phyloP scores from a whole-genome alignment of 1,284 basidiomycete genomes.

The Paramarasmius palmivorus region DNA sequence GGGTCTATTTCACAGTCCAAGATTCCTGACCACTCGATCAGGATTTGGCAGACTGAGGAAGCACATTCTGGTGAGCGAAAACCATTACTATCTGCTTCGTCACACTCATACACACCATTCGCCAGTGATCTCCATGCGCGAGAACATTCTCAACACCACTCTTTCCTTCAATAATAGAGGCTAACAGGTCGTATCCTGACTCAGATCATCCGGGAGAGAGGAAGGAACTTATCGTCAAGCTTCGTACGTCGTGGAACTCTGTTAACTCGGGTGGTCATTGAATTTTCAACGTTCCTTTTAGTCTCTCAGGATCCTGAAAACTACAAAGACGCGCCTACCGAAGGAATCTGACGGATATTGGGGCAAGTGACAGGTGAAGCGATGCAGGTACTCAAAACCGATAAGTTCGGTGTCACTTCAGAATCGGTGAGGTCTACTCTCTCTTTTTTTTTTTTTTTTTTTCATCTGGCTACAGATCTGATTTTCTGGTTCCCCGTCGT shows the following conservation, averaged over 20 bases:
- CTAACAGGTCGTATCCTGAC: constrained; percentile 68
- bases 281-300: constrained; percentile 28
- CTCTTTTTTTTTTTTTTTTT: neutral
- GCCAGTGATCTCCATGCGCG: constrained; percentile 73
- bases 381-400: constrained; percentile 70
- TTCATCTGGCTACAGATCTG: too few relatives aligned
- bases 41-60: constrained; percentile 50
- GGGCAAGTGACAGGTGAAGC: constrained; percentile 72
- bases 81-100: neutral
- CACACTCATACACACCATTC: constrained; percentile 46
- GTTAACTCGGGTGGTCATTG: neutral
- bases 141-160: constrained; percentile 19
- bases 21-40: constrained; percentile 37
- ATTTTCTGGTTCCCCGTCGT: neutral
- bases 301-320: constrained; percentile 87
- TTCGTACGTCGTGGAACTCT: constrained; percentile 44
- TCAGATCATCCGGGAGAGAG: constrained; percentile 56
- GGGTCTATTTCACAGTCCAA: neutral
- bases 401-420: too few relatives aligned
- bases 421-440: constrained; percentile 64
- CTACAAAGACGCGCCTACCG: constrained; percentile 92
- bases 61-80: constrained; percentile 12
- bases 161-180: constrained; percentile 3
- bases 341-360: constrained; percentile 90
- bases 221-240: constrained; percentile 80